Percentiles rank a stretch among this genome's conserved stretches.
These are phyloP conservation scores for Microdochium paspali DNA, from an alignment of 2,329 filamentous ascomycete species.

Conservation along the genomic window DNA sequence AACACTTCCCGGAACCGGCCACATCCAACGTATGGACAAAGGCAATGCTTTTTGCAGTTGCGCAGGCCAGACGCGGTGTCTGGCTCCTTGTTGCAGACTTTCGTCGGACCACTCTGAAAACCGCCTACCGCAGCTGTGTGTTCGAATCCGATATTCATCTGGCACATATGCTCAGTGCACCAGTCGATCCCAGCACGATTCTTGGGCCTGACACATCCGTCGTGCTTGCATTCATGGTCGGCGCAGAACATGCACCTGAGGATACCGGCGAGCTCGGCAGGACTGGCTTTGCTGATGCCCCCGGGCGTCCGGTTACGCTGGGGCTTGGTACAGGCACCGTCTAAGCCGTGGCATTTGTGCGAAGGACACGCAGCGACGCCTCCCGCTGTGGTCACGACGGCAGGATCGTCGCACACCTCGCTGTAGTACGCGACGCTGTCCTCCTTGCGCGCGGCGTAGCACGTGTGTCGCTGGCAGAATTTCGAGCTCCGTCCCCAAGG, in stretches of 20 bases:
- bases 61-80: slow-evolving; percentile 4
- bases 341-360: slow-evolving; percentile 2
- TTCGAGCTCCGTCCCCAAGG: not conserved
- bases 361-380: not conserved
- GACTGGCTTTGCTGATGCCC: too few relatives aligned
- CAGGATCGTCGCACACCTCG: not conserved
- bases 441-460: slow-evolving; percentile 1
- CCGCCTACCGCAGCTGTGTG: not conserved
- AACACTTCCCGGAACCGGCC: slow-evolving; percentile 3
- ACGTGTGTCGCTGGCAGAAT: slow-evolving; percentile 9
- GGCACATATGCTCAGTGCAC: slow-evolving; percentile 12
- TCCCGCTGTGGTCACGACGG: not conserved
- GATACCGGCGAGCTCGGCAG: slow-evolving; percentile 2
- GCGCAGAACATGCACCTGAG: slow-evolving; percentile 12
- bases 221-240: slow-evolving; percentile 11
- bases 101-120: slow-evolving; percentile 2
- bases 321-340: slow-evolving; percentile 6
- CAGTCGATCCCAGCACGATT: slow-evolving; percentile 4
- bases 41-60: slow-evolving; percentile 11
- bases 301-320: not conserved
- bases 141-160: not conserved
- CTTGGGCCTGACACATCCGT: slow-evolving; percentile 4
- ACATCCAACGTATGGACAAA: slow-evolving; percentile 7
- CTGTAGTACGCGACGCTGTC: not conserved
- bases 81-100: slow-evolving; percentile 7